These are phyloP conservation scores for Malus hybrid DNA, from an alignment of 331 rosid genomes.

Conservation along the genomic window DNA sequence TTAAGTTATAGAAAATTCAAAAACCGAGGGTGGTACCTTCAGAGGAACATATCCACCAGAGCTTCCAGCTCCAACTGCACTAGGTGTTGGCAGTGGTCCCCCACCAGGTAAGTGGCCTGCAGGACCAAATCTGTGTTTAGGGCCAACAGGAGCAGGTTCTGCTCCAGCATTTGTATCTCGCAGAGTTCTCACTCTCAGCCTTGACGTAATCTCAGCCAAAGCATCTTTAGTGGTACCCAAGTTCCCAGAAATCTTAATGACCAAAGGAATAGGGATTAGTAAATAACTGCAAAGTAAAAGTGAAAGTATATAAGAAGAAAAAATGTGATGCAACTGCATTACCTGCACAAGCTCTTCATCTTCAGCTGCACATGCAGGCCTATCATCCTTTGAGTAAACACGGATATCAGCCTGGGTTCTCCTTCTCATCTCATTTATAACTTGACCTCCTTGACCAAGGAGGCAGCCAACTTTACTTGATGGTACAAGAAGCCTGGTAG, in stretches of 20 bases:
- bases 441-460: constrained; percentile 36
- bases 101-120: constrained; percentile 11
- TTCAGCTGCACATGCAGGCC: constrained; percentile 30
- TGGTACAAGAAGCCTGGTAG: constrained; percentile 29
- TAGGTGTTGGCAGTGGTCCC: constrained; percentile 13
- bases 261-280: neutral
- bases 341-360: constrained; percentile 44
- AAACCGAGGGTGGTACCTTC: neutral
- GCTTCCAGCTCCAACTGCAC: constrained; percentile 14
- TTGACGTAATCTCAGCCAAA: constrained; percentile 33
- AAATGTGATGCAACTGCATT: neutral
- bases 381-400: constrained; percentile 27
- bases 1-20: neutral
- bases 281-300: neutral
- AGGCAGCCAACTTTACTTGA: constrained; percentile 38
- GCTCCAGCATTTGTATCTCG: constrained; percentile 26
- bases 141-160: constrained; percentile 19
- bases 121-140: constrained; percentile 3
- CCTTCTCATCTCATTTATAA: constrained; percentile 32
- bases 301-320: neutral
- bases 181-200: constrained; percentile 28
- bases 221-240: constrained; percentile 25
- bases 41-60: constrained; percentile 22
- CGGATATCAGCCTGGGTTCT: constrained; percentile 37
- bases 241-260: constrained; percentile 25